Percentiles rank a stretch among this genome's conserved stretches.
phyloP scores from a whole-genome alignment of 1,284 basidiomycete genomes.

The Hymenochaete sp. region DNA sequence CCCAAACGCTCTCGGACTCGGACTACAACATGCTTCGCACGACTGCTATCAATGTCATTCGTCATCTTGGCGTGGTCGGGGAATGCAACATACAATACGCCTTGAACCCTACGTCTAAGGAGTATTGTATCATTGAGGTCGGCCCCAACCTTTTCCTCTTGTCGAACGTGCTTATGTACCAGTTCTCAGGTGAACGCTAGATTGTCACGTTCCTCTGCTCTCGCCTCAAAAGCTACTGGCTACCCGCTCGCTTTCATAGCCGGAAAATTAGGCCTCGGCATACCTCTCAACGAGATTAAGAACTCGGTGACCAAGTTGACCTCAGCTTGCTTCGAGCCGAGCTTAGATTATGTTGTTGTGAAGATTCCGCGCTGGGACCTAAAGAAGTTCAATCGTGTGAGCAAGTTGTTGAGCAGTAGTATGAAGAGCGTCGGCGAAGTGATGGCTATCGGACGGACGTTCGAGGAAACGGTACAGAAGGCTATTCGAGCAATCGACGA shows the following conservation, averaged over 20 bases:
- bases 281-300: constrained; percentile 95
- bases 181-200: constrained; percentile 84
- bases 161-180: constrained; percentile 1
- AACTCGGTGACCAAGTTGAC: constrained; percentile 97
- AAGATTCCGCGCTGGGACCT: constrained; percentile 99
- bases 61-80: constrained; percentile 94
- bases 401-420: constrained; percentile 78
- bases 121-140: constrained; percentile 98
- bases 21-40: constrained; percentile 99
- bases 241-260: constrained; percentile 98
- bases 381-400: constrained; percentile 94
- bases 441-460: constrained; percentile 97
- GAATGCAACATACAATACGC: constrained; percentile 99
- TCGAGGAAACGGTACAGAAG: constrained; percentile 98
- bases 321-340: constrained; percentile 96
- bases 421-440: constrained; percentile 99
- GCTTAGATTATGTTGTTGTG: constrained; percentile 94
- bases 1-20: constrained; percentile 93
- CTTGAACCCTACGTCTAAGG: constrained; percentile 87
- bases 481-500: constrained; percentile 96
- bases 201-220: constrained; percentile 93
- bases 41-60: constrained; percentile 95
- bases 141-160: constrained; percentile 15
- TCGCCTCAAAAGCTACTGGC: constrained; percentile 97
- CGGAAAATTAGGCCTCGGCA: constrained; percentile 93